Evolutionary conservation across 306 rosid species (phyloP).

Genomic region (Biancaea sappan): DNA sequence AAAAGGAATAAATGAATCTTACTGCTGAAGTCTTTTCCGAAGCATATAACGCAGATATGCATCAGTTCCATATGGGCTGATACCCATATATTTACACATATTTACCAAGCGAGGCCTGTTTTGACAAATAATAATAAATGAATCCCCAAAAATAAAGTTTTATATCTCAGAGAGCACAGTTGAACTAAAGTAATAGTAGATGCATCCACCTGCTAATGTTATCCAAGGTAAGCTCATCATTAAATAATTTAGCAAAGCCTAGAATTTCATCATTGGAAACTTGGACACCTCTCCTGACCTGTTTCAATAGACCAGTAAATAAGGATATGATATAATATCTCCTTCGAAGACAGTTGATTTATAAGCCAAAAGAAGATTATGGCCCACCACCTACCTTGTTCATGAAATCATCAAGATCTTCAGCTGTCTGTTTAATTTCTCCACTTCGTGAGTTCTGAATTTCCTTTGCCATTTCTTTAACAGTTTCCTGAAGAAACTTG

Average conservation of each 20-base stretch:
- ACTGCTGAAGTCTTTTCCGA: conserved; percentile 72
- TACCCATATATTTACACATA: conserved; percentile 94
- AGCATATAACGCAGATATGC: conserved; percentile 86
- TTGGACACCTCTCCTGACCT: conserved; percentile 75
- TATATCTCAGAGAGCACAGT: neutral
- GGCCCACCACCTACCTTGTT: conserved; percentile 47
- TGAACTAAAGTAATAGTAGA: conserved; percentile 20
- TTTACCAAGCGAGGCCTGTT: conserved; percentile 84
- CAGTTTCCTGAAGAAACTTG: conserved; percentile 88
- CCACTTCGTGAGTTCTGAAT: conserved; percentile 79
- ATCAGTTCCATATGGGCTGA: conserved; percentile 80
- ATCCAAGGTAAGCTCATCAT: conserved; percentile 90
- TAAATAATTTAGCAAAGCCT: conserved; percentile 84
- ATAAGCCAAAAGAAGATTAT: conserved; percentile 23
- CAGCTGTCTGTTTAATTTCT: conserved; percentile 78
- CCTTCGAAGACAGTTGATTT: neutral
- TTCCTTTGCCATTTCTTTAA: conserved; percentile 94
- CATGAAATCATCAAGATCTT: conserved; percentile 85
- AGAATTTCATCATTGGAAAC: conserved; percentile 83
- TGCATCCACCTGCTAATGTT: conserved; percentile 79
- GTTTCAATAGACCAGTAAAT: conserved; percentile 24
- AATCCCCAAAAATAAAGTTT: conserved; percentile 18
- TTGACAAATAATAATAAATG: conserved; percentile 28
- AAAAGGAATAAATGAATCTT: conserved; percentile 33
- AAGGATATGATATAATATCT: neutral